Evolutionary conservation across 768 basidiomycete species (phyloP).

Genomic region (Suillus tomentosus): DNA sequence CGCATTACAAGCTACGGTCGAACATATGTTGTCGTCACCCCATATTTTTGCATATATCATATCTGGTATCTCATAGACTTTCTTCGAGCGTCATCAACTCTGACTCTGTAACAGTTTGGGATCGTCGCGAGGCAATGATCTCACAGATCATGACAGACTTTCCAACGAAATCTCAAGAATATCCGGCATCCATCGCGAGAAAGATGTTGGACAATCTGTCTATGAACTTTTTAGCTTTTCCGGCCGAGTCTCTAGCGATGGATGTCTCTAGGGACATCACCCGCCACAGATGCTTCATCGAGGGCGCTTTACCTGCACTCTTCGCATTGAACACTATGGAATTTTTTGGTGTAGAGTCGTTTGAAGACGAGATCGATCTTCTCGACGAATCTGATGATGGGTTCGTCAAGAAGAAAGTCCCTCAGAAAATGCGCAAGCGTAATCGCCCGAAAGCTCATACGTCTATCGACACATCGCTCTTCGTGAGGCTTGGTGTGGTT

Average conservation of each 20-base stretch:
- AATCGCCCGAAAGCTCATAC: conserved; percentile 16
- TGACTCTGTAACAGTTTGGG: conserved; percentile 17
- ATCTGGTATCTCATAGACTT: conserved; percentile 24
- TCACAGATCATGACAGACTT: conserved; percentile 36
- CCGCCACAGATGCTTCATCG: conserved; percentile 24
- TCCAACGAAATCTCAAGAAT: conserved; percentile 27
- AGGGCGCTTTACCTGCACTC: conserved; percentile 27
- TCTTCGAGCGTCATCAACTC: background rate
- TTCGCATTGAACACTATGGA: conserved; percentile 17
- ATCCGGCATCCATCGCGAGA: conserved; percentile 23
- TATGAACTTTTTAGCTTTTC: conserved; percentile 24
- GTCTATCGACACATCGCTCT: conserved; percentile 29
- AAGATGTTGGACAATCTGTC: conserved; percentile 31
- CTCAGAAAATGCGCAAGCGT: conserved; percentile 32
- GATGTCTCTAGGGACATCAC: conserved; percentile 18
- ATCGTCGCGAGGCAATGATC: conserved; percentile 18
- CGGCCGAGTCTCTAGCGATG: conserved; percentile 18
- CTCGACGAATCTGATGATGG: conserved; percentile 13
- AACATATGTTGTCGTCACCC: conserved; percentile 29
- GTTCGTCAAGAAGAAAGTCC: conserved; percentile 19
- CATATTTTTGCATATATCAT: conserved; percentile 32
- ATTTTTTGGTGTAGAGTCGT: background rate
- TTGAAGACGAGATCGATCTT: conserved; percentile 7
- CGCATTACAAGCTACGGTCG: conserved; percentile 25
- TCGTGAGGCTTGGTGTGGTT: conserved; percentile 29